Evolutionary conservation across 2,329 filamentous ascomycete species (phyloP).

Genomic region (Metarhizium robertsii): DNA sequence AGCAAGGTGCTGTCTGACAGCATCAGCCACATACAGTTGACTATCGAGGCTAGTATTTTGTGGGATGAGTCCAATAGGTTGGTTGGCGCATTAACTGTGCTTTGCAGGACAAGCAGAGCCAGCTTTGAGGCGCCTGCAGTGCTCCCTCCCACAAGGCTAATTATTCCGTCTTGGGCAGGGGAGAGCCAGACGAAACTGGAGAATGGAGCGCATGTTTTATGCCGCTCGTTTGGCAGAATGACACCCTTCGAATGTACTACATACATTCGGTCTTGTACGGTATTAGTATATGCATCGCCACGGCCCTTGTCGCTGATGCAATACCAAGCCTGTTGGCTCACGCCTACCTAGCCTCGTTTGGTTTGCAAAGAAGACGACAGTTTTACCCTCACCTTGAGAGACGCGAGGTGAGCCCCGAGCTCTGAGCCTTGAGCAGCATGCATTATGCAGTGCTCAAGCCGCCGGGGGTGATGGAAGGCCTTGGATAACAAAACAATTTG

Average conservation of each 20-base stretch:
- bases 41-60: constrained; percentile 2
- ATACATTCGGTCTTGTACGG: neutral
- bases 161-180: no score
- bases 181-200: no score
- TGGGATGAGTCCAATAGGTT: neutral
- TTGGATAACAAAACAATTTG: neutral
- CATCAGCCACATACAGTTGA: constrained; percentile 2
- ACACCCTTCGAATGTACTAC: neutral
- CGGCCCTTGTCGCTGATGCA: neutral
- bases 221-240: neutral
- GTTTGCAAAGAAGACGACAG: neutral
- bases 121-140: neutral
- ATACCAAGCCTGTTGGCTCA: neutral
- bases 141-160: neutral
- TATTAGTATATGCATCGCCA: neutral
- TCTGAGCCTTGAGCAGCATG: neutral
- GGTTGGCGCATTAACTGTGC: neutral
- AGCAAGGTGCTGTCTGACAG: neutral
- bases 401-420: neutral
- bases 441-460: neutral
- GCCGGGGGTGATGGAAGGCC: neutral
- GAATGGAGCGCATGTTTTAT: neutral
- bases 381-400: neutral
- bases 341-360: neutral
- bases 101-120: neutral